Evolutionary conservation across 495 filamentous ascomycete species (phyloP), one percentile per base, ranked within the genome.

Genomic region (Xylaria venustula): DNA sequence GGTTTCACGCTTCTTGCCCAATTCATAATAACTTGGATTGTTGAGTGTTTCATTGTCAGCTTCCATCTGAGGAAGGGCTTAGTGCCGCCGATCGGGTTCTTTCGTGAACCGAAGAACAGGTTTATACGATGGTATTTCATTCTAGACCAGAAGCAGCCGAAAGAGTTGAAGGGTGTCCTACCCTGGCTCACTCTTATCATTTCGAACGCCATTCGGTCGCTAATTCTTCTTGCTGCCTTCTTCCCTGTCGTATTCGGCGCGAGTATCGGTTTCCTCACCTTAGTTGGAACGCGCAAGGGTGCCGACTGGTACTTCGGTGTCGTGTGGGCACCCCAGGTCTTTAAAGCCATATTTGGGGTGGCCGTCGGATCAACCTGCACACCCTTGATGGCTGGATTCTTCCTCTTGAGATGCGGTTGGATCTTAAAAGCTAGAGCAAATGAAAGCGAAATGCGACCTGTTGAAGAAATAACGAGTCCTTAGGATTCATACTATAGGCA

Each of bases 361-460:
- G 61, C 73, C 54, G 59, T 79, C 40, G 76, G 68, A 32, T 44
- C 77, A 57, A 54, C 75, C 37, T 66, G 65, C 51, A 77, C 75
- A 64, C 77, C 77, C 19, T 53, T 58, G 28, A 73, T 79, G 69
- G 72, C 72, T 49, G 48, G 64, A 30, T 75, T 76, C 61, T 79
- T 72, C 73, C 59, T 81, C 58, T 65, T 69, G 26, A 67, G 75
- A 44, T 73, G 69, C 7, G 78, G 75, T 12, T 80, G 75, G 78
- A 70, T 68, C 11, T 42, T 71, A 52, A 68, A 72, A 25, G 50
- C 50, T 5, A 40, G n/a, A n/a, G n/a, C n/a, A n/a, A n/a, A n/a
- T n/a, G n/a, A n/a, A n/a, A n/a, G n/a, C n/a, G n/a, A n/a, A n/a
- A n/a, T n/a, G n/a, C n/a, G n/a, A n/a, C n/a, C n/a, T n/a, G n/a